These are phyloP conservation scores for Leccinum solheimii DNA, from an alignment of 1,284 basidiomycete genomes.

Conservation along the genomic window DNA sequence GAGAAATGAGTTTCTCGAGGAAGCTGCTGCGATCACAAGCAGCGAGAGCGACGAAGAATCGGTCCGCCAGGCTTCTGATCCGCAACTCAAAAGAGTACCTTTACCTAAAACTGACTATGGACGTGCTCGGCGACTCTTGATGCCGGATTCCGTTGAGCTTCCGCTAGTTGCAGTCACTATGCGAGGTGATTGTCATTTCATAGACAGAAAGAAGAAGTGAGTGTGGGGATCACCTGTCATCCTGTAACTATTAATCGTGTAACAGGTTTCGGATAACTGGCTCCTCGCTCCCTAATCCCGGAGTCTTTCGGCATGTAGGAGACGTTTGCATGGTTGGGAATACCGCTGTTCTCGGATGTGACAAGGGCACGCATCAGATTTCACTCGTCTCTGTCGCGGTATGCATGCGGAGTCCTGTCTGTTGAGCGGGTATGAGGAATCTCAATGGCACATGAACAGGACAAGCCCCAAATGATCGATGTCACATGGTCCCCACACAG, in stretches of 20 bases:
- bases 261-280: conserved; percentile 39
- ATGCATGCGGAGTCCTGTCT: conserved; percentile 31
- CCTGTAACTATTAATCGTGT: conserved; percentile 16
- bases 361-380: conserved; percentile 41
- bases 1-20: conserved; percentile 7
- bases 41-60: conserved; percentile 16
- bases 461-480: conserved; percentile 33
- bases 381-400: conserved; percentile 40
- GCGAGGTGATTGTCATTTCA: conserved; percentile 52
- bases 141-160: conserved; percentile 35
- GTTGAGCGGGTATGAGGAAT: conserved; percentile 20
- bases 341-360: conserved; percentile 46
- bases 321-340: conserved; percentile 45
- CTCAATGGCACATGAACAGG: conserved; percentile 21
- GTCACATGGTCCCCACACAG: conserved; percentile 31
- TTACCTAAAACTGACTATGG: conserved; percentile 43
- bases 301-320: conserved; percentile 40
- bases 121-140: conserved; percentile 44
- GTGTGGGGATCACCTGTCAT: conserved; percentile 13
- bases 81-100: conserved; percentile 28
- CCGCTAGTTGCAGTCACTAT: conserved; percentile 50
- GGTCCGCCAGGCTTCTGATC: conserved; percentile 20
- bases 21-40: conserved; percentile 13
- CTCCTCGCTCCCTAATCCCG: conserved; percentile 44
- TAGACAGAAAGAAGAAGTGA: conserved; percentile 39